A percentile compares a stretch with the other conserved stretches of the same genome.
These are phyloP conservation scores for Suillus subalutaceus DNA, from an alignment of 768 basidiomycete genomes.

Conservation along the genomic window DNA sequence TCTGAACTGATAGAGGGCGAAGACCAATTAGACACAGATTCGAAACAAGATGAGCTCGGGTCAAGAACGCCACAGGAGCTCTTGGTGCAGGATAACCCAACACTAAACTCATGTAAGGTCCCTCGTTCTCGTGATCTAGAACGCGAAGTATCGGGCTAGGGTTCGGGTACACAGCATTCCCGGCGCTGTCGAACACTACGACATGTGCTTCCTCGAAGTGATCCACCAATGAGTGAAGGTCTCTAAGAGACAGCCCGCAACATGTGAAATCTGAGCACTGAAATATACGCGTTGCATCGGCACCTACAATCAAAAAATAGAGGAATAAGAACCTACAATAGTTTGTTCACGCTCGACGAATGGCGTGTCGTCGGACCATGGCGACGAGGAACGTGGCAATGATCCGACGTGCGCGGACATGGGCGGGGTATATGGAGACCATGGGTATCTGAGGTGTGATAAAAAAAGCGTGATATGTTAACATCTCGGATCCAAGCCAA, in stretches of 20 bases:
- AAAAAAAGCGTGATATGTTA: background rate
- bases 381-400: conserved; percentile 10
- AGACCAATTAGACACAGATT: background rate
- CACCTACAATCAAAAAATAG: background rate
- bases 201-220: conserved; percentile 52
- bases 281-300: background rate
- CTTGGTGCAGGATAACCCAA: conserved; percentile 5
- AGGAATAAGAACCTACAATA: conserved; percentile 13
- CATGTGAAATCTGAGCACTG: conserved; percentile 51
- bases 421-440: conserved; percentile 8
- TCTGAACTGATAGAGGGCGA: background rate
- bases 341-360: conserved; percentile 23
- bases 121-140: conserved; percentile 37
- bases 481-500: background rate
- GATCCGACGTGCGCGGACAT: conserved; percentile 3
- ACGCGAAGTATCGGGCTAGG: conserved; percentile 7
- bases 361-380: conserved; percentile 13
- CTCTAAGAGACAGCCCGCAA: conserved; percentile 46
- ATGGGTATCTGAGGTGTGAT: conserved; percentile 5
- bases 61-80: conserved; percentile 2
- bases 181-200: conserved; percentile 31
- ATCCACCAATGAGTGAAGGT: conserved; percentile 53
- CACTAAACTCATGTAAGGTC: conserved; percentile 52
- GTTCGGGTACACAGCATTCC: conserved; percentile 36
- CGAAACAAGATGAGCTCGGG: background rate